Conservation (phyloP, 108 stramenopile species). For the Chaetoceros tenuissimus region DNA sequence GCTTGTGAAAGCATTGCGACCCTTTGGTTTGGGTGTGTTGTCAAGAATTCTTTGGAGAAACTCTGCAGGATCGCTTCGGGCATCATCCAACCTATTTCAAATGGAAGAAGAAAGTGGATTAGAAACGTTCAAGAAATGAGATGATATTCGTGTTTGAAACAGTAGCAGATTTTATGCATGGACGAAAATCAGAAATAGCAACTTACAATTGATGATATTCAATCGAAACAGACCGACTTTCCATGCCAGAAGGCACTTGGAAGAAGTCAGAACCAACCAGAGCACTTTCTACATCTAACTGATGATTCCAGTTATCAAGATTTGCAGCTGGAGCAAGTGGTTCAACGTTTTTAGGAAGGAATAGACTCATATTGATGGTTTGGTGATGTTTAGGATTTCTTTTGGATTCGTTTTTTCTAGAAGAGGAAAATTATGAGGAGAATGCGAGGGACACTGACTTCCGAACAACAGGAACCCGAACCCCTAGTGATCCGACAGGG, state of each 20-base stretch:
- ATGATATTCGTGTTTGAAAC: no score
- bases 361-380: background rate
- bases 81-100: background rate
- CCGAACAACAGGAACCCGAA: no score
- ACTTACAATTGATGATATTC: background rate
- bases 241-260: background rate
- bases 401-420: no score
- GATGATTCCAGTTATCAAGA: background rate
- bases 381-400: no score
- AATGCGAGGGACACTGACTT: no score
- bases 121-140: no score
- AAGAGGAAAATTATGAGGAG: no score
- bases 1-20: conserved; percentile 3
- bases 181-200: no score
- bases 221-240: background rate
- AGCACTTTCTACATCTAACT: conserved; percentile 1
- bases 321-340: background rate
- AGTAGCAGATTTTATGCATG: no score
- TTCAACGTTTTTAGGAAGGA: background rate
- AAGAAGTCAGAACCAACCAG: background rate
- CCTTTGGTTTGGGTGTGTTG: background rate
- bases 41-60: background rate
- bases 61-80: background rate
- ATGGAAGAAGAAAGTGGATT: background rate
- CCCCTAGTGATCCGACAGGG: no score